A percentile compares a stretch with the other conserved stretches of the same genome.
Evolutionary conservation across 768 basidiomycete genomes (phyloP).

Genomic region (Tremella mesenterica): DNA sequence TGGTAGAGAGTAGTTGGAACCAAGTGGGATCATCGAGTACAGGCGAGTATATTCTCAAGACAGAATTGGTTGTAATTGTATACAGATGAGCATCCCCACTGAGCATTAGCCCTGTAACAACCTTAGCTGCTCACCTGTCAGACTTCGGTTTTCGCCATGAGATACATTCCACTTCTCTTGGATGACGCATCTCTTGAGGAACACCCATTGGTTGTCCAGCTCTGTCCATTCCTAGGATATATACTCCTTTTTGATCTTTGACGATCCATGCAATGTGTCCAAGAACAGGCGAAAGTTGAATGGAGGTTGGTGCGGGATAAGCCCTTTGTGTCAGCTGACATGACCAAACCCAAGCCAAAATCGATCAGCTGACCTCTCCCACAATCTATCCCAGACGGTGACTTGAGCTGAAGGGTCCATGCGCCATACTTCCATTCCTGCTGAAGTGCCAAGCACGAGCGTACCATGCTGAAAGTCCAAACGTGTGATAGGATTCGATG

Average conservation of each 20-base stretch:
- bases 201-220: conserved; percentile 16
- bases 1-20: conserved; percentile 71
- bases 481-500: conserved; percentile 14
- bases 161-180: conserved; percentile 30
- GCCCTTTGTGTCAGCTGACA: conserved; percentile 5
- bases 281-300: conserved; percentile 17
- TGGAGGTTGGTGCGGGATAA: conserved; percentile 10
- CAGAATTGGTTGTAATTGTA: conserved; percentile 73
- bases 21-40: conserved; percentile 76
- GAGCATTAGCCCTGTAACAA: not conserved
- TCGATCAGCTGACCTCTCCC: conserved; percentile 23
- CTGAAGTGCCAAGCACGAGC: conserved; percentile 19
- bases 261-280: conserved; percentile 26
- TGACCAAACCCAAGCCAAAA: not conserved
- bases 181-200: conserved; percentile 33
- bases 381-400: conserved; percentile 37
- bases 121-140: conserved; percentile 10
- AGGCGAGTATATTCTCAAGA: conserved; percentile 74
- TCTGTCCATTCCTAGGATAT: conserved; percentile 20
- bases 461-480: conserved; percentile 24
- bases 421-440: conserved; percentile 33
- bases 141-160: conserved; percentile 28
- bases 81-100: conserved; percentile 50
- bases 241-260: conserved; percentile 15
- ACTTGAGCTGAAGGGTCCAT: conserved; percentile 22